Conservation (phyloP, 2,329 filamentous ascomycete genomes). For the Epichloe scottii region DNA sequence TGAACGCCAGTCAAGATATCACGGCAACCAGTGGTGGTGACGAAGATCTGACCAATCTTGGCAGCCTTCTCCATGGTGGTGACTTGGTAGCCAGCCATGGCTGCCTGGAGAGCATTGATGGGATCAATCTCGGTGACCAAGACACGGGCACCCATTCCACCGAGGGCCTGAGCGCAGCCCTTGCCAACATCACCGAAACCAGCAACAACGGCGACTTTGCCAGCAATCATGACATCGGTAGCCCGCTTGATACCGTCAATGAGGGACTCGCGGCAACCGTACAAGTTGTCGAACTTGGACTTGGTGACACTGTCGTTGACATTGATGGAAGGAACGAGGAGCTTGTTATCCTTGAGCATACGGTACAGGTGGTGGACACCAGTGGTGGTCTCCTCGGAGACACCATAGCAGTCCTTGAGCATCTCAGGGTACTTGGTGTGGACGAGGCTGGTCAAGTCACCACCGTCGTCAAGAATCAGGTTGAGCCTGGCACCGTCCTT, state of each 20-base stretch:
- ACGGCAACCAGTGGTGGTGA: slow-evolving; percentile 98
- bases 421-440: slow-evolving; percentile 98
- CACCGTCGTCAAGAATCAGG: slow-evolving; percentile 97
- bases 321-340: slow-evolving; percentile 93
- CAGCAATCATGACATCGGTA: slow-evolving; percentile 99
- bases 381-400: slow-evolving; percentile 99
- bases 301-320: slow-evolving; percentile 99
- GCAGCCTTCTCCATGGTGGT: slow-evolving; percentile 97
- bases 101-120: slow-evolving; percentile 98
- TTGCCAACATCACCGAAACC: slow-evolving; percentile 99
- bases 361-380: slow-evolving; percentile 99
- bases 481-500: slow-evolving; percentile 94
- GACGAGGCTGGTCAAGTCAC: slow-evolving; percentile 90
- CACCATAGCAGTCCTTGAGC: slow-evolving; percentile 96
- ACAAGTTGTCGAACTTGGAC: slow-evolving; percentile 99
- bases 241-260: slow-evolving; percentile 99
- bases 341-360: slow-evolving; percentile 84
- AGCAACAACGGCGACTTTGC: slow-evolving; percentile 95
- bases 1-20: slow-evolving; percentile 87
- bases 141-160: slow-evolving; percentile 94
- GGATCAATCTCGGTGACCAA: slow-evolving; percentile 95
- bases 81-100: slow-evolving; percentile 94
- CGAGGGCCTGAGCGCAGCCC: slow-evolving; percentile 91
- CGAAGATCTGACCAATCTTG: slow-evolving; percentile 84
- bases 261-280: slow-evolving; percentile 97